These are phyloP conservation scores for Rheum nobile DNA, from an alignment of 148 eudicot species.

Conservation along the genomic window DNA sequence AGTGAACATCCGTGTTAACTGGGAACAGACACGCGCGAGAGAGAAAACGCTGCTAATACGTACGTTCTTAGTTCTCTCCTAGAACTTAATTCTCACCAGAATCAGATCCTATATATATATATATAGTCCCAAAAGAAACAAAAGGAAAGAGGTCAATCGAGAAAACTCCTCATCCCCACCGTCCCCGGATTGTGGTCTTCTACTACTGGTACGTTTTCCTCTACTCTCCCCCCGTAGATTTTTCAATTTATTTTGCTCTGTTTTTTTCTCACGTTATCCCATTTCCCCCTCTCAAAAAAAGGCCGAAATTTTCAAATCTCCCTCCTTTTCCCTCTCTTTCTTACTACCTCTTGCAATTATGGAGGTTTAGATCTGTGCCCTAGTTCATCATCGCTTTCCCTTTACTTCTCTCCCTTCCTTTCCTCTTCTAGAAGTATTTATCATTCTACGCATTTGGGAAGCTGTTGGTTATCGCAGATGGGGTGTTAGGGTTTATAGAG, in stretches of 20 bases:
- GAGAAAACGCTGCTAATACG: too few relatives aligned
- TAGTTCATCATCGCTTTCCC: constrained; percentile 1
- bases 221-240: not conserved
- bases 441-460: not conserved
- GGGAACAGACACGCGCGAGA: too few relatives aligned
- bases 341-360: not conserved
- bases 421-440: not conserved
- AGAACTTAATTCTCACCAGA: too few relatives aligned
- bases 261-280: not conserved
- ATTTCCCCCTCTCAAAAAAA: not conserved
- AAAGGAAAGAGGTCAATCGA: not conserved
- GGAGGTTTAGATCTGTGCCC: constrained; percentile 1
- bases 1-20: too few relatives aligned
- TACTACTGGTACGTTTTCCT: constrained; percentile 2
- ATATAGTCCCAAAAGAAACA: not conserved
- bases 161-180: constrained; percentile 3
- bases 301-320: not conserved
- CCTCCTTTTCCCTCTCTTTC: not conserved
- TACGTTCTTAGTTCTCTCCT: too few relatives aligned
- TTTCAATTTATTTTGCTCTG: not conserved
- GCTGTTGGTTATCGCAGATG: not conserved
- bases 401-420: not conserved
- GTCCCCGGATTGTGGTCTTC: not conserved
- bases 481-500: too few relatives aligned
- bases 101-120: too few relatives aligned